A percentile compares a stretch with the other conserved stretches of the same genome.
Conservation (phyloP, 2,329 filamentous ascomycete genomes). For the Ambrosiella cleistominuta region DNA sequence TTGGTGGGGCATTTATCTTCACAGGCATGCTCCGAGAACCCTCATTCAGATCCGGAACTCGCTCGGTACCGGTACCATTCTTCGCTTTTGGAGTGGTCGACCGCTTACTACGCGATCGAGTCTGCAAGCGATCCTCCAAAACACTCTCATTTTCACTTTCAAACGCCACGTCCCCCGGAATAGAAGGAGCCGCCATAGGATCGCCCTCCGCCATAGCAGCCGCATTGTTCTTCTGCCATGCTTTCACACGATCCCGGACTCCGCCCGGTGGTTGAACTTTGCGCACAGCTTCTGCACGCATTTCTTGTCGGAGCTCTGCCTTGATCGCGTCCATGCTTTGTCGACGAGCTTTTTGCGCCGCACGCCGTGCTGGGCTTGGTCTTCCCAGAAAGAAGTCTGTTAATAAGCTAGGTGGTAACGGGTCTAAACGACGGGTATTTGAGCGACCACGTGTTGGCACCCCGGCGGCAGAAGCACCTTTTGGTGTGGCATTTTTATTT, state of each 20-base stretch:
- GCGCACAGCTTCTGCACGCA: constrained; percentile 30
- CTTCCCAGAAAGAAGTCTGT: constrained; percentile 40
- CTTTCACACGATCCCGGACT: constrained; percentile 63
- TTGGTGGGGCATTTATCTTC: constrained; percentile 42
- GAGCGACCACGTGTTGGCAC: constrained; percentile 20
- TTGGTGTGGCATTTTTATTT: constrained; percentile 19
- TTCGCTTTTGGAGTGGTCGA: constrained; percentile 1
- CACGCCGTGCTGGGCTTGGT: constrained; percentile 36
- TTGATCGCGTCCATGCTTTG: constrained; percentile 43
- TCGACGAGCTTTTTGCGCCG: constrained; percentile 33
- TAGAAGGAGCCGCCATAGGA: constrained; percentile 34
- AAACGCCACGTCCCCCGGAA: constrained; percentile 44
- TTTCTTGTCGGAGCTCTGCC: constrained; percentile 24
- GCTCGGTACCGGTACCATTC: not conserved
- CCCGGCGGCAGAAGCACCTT: constrained; percentile 25
- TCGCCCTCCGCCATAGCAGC: constrained; percentile 38
- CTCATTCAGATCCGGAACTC: constrained; percentile 2
- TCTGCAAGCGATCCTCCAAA: constrained; percentile 41
- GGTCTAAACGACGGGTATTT: constrained; percentile 23
- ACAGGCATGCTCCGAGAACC: constrained; percentile 15
- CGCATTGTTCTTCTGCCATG: constrained; percentile 69
- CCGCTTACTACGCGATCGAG: constrained; percentile 29
- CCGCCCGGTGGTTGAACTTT: constrained; percentile 44
- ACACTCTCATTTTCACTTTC: constrained; percentile 42
- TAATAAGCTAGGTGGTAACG: constrained; percentile 31